Evolutionary conservation across 257 asterid genomes (phyloP), one percentile per base, ranked within the genome.

Genomic region (Nicotiana undulata): DNA sequence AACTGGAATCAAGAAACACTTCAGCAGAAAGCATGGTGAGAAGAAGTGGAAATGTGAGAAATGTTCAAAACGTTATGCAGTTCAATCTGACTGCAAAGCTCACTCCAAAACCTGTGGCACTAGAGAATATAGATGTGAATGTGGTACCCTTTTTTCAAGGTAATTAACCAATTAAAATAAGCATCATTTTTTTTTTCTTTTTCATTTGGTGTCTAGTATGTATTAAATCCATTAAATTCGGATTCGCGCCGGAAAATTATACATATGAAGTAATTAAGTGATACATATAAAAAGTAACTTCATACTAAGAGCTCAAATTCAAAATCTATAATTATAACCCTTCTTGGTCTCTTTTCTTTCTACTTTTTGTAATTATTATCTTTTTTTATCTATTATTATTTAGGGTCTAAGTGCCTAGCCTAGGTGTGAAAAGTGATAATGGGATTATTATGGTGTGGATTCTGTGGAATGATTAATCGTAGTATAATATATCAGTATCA

Each of bases 111-210:
- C 90, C 75, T 95, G 99, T 87, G 99, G 99, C 84, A 95, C 99
- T 4, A 93, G 87, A 60, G 99, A 95, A 82, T 95, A 95, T 64
- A 90, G 92, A 90, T 95, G 99, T 88, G 97, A 93, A 82, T 95
- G 99, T 89, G 99, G 99, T 28, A 93, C 99, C 58, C 86, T 91
- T 81, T 95, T 95, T 86, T 92, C 98, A 37, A 93, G 99, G 99
- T 95, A 40, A 9, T 40, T 40, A 40, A 40, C 49, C 49, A 40
- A 40, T 2, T 7, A 40, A 40, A 40, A 40, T 8, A 40, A 40
- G 8, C 46, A 40, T 40, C 2, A 9, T 40, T 40, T 0, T 40
- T 9, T 37, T 40, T 8, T 40, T 28, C 2, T n/a, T n/a, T n/a
- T n/a, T n/a, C n/a, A n/a, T n/a, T n/a, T n/a, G n/a, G n/a, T n/a